Evolutionary conservation across 2,329 filamentous ascomycete genomes (phyloP), one percentile per base, ranked within the genome.

Genomic region (Neoscytalidium dimidiatum): DNA sequence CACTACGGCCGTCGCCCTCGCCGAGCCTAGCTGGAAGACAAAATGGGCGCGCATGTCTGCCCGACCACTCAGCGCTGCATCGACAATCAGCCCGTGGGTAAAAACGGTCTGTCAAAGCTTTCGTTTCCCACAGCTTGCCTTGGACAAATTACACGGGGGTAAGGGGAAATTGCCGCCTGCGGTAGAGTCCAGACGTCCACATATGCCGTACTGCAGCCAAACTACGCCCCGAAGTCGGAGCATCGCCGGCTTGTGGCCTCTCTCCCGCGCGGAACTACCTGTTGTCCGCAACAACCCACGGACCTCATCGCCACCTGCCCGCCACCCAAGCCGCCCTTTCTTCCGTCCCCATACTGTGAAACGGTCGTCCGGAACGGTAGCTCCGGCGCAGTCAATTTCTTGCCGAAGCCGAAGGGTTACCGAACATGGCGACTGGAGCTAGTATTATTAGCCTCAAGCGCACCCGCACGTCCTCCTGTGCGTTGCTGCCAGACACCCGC

Each of bases 151-250:
- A 41, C 52, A 28, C 52, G 29, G 26, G 19, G 52, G 33, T 31
- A 33, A 33, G 26, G 49, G 49, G 31, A 7, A 53, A 43, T 23
- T 17, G 33, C 41, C 26, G 56, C 7, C 38, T 41, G n/a, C n/a
- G n/a, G n/a, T n/a, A 60, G 38, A 28, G 26, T 46, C 23, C 56
- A 46, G 28, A 35, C 11, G 28, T 31, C 38, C 29, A 21, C n/a
- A 21, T 23, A 14, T 19, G 56, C 56, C 56, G 11, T 60, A 41
- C 43, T 31, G 28, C 56, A 60, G 56, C 56, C 28, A 33, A 7
- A 4, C 21, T 17, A 33, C 38, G 56, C 41, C 56, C 56, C 56
- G 56, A 60, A 46, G 56, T 60, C 56, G 56, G 56, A 60, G 49
- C n/a, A 21, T 29, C 28, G 19, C n/a, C n/a, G n/a, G n/a, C n/a